A percentile compares a stretch with the other conserved stretches of the same genome.
Conservation (phyloP, 352 stramenopile species). For the Phytophthora megakarya region DNA sequence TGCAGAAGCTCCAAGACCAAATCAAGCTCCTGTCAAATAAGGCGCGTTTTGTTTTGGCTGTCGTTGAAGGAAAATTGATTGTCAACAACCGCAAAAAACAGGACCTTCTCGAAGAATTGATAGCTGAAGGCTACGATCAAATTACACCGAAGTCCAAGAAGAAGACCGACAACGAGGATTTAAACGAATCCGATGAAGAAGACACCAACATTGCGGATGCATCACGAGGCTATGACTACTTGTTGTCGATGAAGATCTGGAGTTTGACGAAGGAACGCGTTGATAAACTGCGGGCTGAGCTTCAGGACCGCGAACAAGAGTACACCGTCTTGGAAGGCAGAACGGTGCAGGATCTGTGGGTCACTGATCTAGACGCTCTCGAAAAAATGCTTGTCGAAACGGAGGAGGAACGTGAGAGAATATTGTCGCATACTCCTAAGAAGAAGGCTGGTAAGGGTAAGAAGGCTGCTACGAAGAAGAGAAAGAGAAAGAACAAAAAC, state of each 20-base stretch:
- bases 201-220: conserved; percentile 43
- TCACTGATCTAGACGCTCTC: conserved; percentile 92
- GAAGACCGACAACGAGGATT: conserved; percentile 53
- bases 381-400: conserved; percentile 74
- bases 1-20: conserved; percentile 90
- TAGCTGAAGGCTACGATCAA: conserved; percentile 90
- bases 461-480: conserved; percentile 54
- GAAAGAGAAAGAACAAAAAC: conserved; percentile 51
- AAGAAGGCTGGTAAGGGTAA: conserved; percentile 51
- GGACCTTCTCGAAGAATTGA: conserved; percentile 90
- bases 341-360: conserved; percentile 92
- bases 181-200: conserved; percentile 60
- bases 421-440: conserved; percentile 64
- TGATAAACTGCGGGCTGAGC: conserved; percentile 88
- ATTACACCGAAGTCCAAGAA: conserved; percentile 54
- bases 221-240: conserved; percentile 92
- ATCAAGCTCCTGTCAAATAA: conserved; percentile 95
- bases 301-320: conserved; percentile 87
- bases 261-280: conserved; percentile 95
- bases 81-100: conserved; percentile 95
- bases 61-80: conserved; percentile 91
- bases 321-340: conserved; percentile 80
- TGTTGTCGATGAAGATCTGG: conserved; percentile 95
- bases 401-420: conserved; percentile 57
- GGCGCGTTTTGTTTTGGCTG: conserved; percentile 94